Conservation (phyloP, 208 protist species). For the Angomonas ambiguus region DNA sequence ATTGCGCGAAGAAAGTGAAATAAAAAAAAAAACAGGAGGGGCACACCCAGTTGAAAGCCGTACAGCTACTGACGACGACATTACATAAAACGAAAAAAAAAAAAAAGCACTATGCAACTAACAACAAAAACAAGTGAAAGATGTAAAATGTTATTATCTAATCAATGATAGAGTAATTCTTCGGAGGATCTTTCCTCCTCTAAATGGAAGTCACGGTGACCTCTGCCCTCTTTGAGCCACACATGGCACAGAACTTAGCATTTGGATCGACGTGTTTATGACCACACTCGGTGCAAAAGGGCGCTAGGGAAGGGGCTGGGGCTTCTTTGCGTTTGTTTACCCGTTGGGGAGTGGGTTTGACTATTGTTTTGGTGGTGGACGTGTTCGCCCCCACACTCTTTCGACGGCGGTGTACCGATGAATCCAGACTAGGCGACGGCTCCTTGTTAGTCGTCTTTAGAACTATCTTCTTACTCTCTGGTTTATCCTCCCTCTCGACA, state of each 20-base stretch:
- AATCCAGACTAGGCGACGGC: not conserved
- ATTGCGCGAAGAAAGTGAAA: not conserved
- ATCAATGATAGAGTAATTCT: not conserved
- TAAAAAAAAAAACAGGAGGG: not conserved
- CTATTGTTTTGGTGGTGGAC: not conserved
- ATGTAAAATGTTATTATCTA: slow-evolving; percentile 4
- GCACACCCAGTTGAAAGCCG: not conserved
- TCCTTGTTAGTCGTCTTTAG: not conserved
- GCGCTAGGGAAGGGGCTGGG: slow-evolving; percentile 1
- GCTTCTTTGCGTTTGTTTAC: not conserved
- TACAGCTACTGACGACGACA: not conserved
- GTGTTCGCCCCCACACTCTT: not conserved
- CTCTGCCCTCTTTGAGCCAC: slow-evolving; percentile 56
- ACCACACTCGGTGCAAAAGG: slow-evolving; percentile 57
- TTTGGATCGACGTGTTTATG: slow-evolving; percentile 54
- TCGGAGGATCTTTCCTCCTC: not conserved
- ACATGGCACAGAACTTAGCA: slow-evolving; percentile 84
- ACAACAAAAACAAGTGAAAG: slow-evolving; percentile 16
- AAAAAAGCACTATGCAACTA: slow-evolving; percentile 12
- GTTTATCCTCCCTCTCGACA: not conserved
- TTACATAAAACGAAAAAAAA: slow-evolving; percentile 7
- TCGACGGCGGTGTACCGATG: not conserved
- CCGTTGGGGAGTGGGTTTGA: not conserved
- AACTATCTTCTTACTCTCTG: not conserved
- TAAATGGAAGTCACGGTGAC: slow-evolving; percentile 12